Evolutionary conservation across 441 rosid species (phyloP).

Genomic region (Melastoma candidum): DNA sequence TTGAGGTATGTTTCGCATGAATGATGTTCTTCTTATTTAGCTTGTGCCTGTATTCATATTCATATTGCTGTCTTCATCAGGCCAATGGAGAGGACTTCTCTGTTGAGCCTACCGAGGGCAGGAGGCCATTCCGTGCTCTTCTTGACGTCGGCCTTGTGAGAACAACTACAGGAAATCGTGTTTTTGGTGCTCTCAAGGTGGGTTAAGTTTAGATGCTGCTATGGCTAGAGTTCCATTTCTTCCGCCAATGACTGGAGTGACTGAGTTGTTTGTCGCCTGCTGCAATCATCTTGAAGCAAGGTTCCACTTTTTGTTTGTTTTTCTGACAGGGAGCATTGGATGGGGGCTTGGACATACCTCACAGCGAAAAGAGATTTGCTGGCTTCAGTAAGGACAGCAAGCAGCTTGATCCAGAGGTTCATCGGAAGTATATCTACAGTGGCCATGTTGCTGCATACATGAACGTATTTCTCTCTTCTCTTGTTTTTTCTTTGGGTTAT

Average conservation of each 20-base stretch:
- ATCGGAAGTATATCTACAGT: slow-evolving; percentile 67
- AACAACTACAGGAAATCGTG: slow-evolving; percentile 79
- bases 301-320: neutral
- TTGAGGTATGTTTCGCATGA: slow-evolving; percentile 33
- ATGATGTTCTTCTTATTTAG: too few relatives aligned
- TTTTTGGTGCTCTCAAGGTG: slow-evolving; percentile 32
- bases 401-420: slow-evolving; percentile 74
- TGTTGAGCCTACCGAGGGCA: slow-evolving; percentile 67
- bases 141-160: slow-evolving; percentile 86
- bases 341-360: slow-evolving; percentile 90
- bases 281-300: too few relatives aligned
- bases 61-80: slow-evolving; percentile 18
- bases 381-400: slow-evolving; percentile 70
- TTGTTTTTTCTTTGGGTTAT: neutral
- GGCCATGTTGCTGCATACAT: slow-evolving; percentile 80
- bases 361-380: slow-evolving; percentile 90
- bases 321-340: slow-evolving; percentile 55
- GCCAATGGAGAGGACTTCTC: slow-evolving; percentile 83
- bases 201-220: neutral
- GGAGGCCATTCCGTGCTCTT: slow-evolving; percentile 95
- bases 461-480: slow-evolving; percentile 29
- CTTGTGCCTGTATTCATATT: neutral
- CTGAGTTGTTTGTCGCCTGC: too few relatives aligned
- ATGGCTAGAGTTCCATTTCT: too few relatives aligned
- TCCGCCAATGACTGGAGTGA: too few relatives aligned